These are phyloP conservation scores for Pichia insulana DNA, from an alignment of 805 yeast genomes.

Conservation along the genomic window DNA sequence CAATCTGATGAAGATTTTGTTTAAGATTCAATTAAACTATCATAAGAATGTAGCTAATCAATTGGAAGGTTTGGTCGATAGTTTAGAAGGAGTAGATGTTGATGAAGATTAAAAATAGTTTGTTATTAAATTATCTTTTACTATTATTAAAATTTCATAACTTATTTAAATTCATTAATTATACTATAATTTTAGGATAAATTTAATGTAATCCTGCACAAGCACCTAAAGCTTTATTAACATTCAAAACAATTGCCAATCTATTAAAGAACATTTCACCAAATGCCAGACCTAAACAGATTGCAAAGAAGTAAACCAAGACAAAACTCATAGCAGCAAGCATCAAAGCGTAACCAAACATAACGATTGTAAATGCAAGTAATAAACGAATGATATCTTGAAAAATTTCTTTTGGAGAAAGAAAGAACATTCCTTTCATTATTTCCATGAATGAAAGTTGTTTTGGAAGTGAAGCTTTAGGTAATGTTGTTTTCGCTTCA, in stretches of 20 bases:
- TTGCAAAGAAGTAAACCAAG: conserved; percentile 62
- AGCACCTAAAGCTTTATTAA: conserved; percentile 28
- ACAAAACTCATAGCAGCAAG: conserved; percentile 70
- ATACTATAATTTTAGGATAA: neutral
- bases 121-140: too few relatives aligned
- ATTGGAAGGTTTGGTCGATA: conserved; percentile 37
- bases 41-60: conserved; percentile 44
- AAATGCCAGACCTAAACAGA: conserved; percentile 57
- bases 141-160: neutral
- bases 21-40: conserved; percentile 60
- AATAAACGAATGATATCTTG: conserved; percentile 50
- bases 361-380: conserved; percentile 51
- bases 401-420: conserved; percentile 28
- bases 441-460: conserved; percentile 7
- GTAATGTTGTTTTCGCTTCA: conserved; percentile 10
- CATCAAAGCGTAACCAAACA: conserved; percentile 68
- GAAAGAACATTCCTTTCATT: conserved; percentile 26
- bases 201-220: conserved; percentile 24
- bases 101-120: conserved; percentile 30
- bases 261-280: conserved; percentile 67
- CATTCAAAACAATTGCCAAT: conserved; percentile 32
- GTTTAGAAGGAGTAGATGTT: conserved; percentile 34
- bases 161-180: neutral
- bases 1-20: conserved; percentile 55
- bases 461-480: conserved; percentile 3